Conservation (phyloP, 805 yeast genomes). For the Pichia gijzeniarum region DNA sequence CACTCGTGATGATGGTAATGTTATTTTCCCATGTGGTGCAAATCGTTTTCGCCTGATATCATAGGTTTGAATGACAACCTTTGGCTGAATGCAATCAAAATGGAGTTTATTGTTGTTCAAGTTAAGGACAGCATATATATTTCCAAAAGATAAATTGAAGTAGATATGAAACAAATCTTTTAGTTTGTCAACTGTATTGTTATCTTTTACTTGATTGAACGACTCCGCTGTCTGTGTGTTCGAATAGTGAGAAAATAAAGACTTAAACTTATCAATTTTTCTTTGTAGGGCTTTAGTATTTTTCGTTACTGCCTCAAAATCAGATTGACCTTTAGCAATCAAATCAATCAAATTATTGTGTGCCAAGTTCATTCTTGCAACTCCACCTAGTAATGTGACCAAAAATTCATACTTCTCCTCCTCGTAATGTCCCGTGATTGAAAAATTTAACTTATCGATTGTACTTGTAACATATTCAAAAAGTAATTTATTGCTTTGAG, state of each 20-base stretch:
- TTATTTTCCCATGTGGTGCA: slow-evolving; percentile 35
- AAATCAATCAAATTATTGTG: slow-evolving; percentile 10
- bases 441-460: slow-evolving; percentile 8
- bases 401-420: not conserved
- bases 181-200: not conserved
- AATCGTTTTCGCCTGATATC: slow-evolving; percentile 11
- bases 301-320: not conserved
- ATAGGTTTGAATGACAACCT: slow-evolving; percentile 13
- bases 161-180: slow-evolving; percentile 3
- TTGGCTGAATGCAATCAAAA: slow-evolving; percentile 12
- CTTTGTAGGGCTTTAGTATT: slow-evolving; percentile 2
- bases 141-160: slow-evolving; percentile 6
- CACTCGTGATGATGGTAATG: slow-evolving; percentile 37
- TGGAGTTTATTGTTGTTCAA: slow-evolving; percentile 15
- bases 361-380: slow-evolving; percentile 10
- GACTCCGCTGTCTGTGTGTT: not conserved
- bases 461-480: slow-evolving; percentile 8
- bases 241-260: not conserved
- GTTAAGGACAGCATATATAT: not conserved
- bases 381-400: slow-evolving; percentile 1
- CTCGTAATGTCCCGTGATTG: not conserved
- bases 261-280: not conserved
- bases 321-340: slow-evolving; percentile 7
- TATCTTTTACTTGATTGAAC: too few species aligned
- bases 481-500: slow-evolving; percentile 4